Evolutionary conservation across 1,284 basidiomycete genomes (phyloP), one percentile per base, ranked within the genome.

Genomic region (Exobasidium cylindrosporum): DNA sequence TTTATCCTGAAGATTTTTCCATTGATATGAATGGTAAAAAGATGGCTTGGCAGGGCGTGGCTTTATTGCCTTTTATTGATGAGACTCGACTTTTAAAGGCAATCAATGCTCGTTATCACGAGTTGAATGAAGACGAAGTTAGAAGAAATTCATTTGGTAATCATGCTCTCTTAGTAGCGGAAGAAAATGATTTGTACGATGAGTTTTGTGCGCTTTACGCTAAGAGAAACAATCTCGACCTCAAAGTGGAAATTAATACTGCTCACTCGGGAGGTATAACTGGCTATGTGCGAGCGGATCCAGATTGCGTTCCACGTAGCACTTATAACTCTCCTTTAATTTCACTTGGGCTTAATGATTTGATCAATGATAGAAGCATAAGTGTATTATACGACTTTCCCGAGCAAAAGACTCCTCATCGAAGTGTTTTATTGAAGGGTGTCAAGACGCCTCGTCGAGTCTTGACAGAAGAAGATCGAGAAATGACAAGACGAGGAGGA

Each of bases 1-100:
- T 97, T 82, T 97, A 97, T 81, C 96, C 96, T 0, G 76, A 84
- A 4, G 87, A 89, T 21, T 99, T 99, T 80, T 87, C 94, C 72
- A 89, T 98, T 75, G 96, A 99, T 81, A 98, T 99, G 96, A 98
- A 98, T 78, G 96, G 96, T 66, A 98, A 98, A 83, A 92, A 91
- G 82, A 97, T 98, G 94, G 85, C 90, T 1, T 99, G 96, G 96
- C 96, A 99, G 81, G 96, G 96, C 61, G 92, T 99, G 52, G 94
- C 94, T 0, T 83, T 98, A 1, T 83, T 99, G 24, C 94, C 96
- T 0, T 99, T 98, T 83, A 98, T 99, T 69, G 92, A 98, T 77
- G 86, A 89, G 79, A 86, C 85, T 64, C 86, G 94, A 21, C 60
- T 79, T 17, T 67, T 79, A 57, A 86, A 85, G 26, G 92, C 93